A percentile compares a stretch with the other conserved stretches of the same genome.
These are phyloP conservation scores for Myriangium duriaei DNA, from an alignment of 2,329 filamentous ascomycete genomes.

Conservation along the genomic window DNA sequence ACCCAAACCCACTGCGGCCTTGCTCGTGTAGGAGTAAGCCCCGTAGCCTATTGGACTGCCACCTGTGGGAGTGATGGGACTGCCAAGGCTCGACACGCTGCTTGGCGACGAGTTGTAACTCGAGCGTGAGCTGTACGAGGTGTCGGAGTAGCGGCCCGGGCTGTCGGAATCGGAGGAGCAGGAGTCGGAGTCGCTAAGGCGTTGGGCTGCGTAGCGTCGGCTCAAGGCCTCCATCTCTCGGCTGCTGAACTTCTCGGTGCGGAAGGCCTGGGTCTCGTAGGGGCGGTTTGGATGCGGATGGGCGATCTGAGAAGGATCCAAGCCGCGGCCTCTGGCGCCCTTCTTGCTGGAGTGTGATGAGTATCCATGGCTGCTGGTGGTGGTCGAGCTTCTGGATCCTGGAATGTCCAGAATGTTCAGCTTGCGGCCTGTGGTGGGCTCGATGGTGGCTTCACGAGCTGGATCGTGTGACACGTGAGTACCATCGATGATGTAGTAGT, in stretches of 20 bases:
- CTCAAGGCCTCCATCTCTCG: slow-evolving; percentile 65
- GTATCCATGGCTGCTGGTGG: slow-evolving; percentile 24
- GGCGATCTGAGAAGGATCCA: slow-evolving; percentile 80
- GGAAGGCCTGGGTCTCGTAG: slow-evolving; percentile 75
- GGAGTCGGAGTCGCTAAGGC: slow-evolving; percentile 22
- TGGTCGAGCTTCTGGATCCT: slow-evolving; percentile 32
- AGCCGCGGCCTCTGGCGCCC: slow-evolving; percentile 76
- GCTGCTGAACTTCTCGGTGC: slow-evolving; percentile 67
- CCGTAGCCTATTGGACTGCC: not conserved
- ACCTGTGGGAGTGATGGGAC: slow-evolving; percentile 26
- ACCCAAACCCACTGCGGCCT: slow-evolving; percentile 28
- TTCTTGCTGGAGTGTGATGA: slow-evolving; percentile 33
- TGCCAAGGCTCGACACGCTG: slow-evolving; percentile 47
- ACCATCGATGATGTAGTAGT: slow-evolving; percentile 99
- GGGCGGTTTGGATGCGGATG: slow-evolving; percentile 83
- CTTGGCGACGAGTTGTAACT: slow-evolving; percentile 46
- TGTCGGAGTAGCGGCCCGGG: slow-evolving; percentile 40
- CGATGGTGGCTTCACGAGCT: slow-evolving; percentile 72
- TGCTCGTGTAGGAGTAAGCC: not conserved
- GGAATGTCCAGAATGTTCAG: slow-evolving; percentile 96
- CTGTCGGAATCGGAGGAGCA: slow-evolving; percentile 39
- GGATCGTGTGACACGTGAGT: slow-evolving; percentile 98
- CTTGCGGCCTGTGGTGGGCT: slow-evolving; percentile 93
- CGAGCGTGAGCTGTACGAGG: slow-evolving; percentile 55
- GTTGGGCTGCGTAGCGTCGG: slow-evolving; percentile 32